These are phyloP conservation scores for Tetrahymena thermophila DNA, from an alignment of 73 alveolate genomes.

Conservation along the genomic window DNA sequence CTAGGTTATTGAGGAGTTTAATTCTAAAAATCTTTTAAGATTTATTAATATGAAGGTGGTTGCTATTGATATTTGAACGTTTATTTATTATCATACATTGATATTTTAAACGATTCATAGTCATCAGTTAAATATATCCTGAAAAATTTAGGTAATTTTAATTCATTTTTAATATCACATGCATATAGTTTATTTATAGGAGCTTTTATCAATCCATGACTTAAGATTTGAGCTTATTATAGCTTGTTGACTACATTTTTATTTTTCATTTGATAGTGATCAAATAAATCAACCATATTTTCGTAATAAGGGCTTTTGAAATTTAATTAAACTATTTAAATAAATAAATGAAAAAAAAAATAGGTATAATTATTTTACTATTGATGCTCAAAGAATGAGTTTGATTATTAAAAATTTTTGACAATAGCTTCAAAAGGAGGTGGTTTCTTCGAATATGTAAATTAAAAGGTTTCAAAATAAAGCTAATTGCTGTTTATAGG, in stretches of 20 bases:
- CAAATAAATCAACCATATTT: slow-evolving; percentile 1
- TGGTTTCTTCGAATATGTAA: neutral
- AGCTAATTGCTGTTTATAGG: neutral
- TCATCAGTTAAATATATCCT: neutral
- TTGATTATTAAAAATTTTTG: neutral
- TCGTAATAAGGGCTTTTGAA: neutral
- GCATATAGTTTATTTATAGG: slow-evolving; percentile 24
- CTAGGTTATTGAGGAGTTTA: neutral
- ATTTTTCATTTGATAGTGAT: slow-evolving; percentile 15
- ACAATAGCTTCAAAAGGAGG: slow-evolving; percentile 6
- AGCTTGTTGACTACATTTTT: slow-evolving; percentile 2
- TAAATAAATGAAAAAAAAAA: neutral
- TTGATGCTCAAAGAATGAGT: neutral
- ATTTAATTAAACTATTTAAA: neutral
- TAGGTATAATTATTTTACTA: neutral
- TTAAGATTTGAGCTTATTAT: neutral
- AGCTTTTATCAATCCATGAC: slow-evolving; percentile 2
- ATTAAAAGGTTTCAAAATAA: neutral
- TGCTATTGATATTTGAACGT: neutral
- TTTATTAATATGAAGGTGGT: slow-evolving; percentile 12
- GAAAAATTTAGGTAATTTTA: neutral
- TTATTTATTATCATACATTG: neutral
- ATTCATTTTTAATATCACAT: neutral
- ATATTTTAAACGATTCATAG: neutral
- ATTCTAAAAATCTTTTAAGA: neutral